These are phyloP conservation scores for Penicillium aurantiogriseum DNA, from an alignment of 2,329 filamentous ascomycete species.

Conservation along the genomic window DNA sequence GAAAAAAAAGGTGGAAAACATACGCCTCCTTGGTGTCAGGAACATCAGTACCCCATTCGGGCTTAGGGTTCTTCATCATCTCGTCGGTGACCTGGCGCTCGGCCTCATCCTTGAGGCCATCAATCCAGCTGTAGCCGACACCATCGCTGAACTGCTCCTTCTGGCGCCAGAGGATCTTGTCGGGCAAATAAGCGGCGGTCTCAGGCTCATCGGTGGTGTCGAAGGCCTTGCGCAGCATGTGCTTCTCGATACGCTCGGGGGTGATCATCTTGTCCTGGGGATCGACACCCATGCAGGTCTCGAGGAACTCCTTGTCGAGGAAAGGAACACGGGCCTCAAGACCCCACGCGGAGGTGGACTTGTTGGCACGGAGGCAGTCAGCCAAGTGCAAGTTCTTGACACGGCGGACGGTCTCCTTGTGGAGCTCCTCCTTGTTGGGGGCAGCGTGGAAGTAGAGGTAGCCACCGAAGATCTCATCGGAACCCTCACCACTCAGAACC, in stretches of 20 bases:
- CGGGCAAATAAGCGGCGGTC: conserved; percentile 82
- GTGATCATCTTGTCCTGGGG: conserved; percentile 95
- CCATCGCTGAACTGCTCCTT: conserved; percentile 99
- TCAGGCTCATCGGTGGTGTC: conserved; percentile 85
- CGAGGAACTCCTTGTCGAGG: conserved; percentile 95
- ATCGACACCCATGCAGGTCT: conserved; percentile 89
- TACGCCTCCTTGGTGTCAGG: conserved; percentile 96
- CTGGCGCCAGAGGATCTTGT: conserved; percentile 94
- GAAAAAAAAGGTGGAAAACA: conserved; percentile 32
- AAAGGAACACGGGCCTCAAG: conserved; percentile 97
- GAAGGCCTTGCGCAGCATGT: conserved; percentile 96
- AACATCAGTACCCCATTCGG: conserved; percentile 89
- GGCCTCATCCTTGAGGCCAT: conserved; percentile 91
- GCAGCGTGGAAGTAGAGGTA: conserved; percentile 99
- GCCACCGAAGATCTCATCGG: conserved; percentile 96
- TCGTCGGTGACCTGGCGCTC: conserved; percentile 89
- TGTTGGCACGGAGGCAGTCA: conserved; percentile 98
- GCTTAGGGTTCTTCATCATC: conserved; percentile 97
- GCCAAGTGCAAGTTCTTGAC: conserved; percentile 95
- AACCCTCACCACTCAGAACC: conserved; percentile 95
- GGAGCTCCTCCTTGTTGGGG: conserved; percentile 86
- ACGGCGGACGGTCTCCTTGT: conserved; percentile 88
- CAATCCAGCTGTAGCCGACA: conserved; percentile 98
- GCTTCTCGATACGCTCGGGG: conserved; percentile 87
- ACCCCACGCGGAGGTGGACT: conserved; percentile 97